phyloP scores from a whole-genome alignment of 371 early-diverging fungal genomes.

The Lichtheimia ramosa region DNA sequence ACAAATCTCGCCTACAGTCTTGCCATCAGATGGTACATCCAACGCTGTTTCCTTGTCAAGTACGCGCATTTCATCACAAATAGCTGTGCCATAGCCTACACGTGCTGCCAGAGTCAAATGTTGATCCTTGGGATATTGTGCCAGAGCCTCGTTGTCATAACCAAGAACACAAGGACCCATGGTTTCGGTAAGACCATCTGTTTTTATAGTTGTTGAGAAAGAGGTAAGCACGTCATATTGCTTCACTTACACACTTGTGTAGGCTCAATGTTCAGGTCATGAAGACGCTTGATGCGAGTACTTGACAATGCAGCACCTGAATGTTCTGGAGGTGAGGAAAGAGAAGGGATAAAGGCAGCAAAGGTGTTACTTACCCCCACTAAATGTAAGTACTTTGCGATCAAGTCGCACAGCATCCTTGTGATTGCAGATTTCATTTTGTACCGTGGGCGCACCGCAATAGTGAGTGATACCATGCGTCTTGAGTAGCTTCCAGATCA shows the following conservation, averaged over 20 bases:
- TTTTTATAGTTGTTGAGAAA: too few species aligned
- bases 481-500: conserved; percentile 59
- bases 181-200: conserved; percentile 67
- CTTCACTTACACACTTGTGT: conserved; percentile 46
- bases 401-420: conserved; percentile 41
- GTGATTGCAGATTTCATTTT: conserved; percentile 63
- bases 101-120: conserved; percentile 49
- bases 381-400: conserved; percentile 47
- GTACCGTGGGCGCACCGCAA: conserved; percentile 70
- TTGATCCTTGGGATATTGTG: conserved; percentile 34
- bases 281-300: conserved; percentile 53
- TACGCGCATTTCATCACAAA: conserved; percentile 62
- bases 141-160: conserved; percentile 31
- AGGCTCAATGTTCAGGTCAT: conserved; percentile 52
- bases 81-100: conserved; percentile 57
- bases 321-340: background rate
- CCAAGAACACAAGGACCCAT: conserved; percentile 56
- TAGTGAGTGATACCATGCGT: conserved; percentile 61
- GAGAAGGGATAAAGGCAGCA: background rate
- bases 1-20: conserved; percentile 65
- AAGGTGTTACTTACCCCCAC: conserved; percentile 32
- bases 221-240: too few species aligned
- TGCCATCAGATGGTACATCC: conserved; percentile 60
- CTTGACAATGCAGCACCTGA: conserved; percentile 60
- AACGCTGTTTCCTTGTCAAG: conserved; percentile 43